These are phyloP conservation scores for Fusarium sp. DNA, from an alignment of 2,329 filamentous ascomycete species.

Conservation along the genomic window DNA sequence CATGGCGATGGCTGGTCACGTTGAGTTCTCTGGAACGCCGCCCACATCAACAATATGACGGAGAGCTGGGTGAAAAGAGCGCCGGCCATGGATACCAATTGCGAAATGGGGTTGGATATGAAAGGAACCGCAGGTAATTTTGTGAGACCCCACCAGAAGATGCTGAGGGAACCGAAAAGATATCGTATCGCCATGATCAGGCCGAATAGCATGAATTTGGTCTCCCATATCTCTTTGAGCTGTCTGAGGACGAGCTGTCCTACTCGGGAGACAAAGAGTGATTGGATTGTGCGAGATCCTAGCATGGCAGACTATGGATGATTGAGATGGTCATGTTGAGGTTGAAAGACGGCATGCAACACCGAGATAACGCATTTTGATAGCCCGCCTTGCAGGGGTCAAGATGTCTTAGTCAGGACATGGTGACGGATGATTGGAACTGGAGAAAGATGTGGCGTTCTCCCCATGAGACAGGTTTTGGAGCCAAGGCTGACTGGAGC, in stretches of 20 bases:
- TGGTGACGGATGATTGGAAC: background rate
- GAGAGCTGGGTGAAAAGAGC: background rate
- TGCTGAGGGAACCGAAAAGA: background rate
- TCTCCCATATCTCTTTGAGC: background rate
- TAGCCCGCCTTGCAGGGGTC: background rate
- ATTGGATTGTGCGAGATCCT: background rate
- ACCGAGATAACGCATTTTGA: background rate
- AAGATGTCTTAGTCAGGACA: background rate
- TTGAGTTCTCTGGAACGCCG: background rate
- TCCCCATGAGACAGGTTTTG: background rate
- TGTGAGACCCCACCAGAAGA: background rate
- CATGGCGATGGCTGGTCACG: background rate
- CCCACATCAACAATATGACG: background rate
- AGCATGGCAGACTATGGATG: background rate
- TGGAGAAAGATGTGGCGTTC: background rate
- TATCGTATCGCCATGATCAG: background rate
- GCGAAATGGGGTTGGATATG: background rate
- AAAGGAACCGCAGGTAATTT: background rate
- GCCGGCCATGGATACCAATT: background rate
- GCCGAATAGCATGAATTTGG: background rate
- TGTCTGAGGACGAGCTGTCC: background rate
- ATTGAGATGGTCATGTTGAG: background rate
- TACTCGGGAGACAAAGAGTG: background rate
- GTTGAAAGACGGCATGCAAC: background rate
- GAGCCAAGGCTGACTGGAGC: background rate